phyloP scores from a whole-genome alignment of 1,284 basidiomycete species.

The Porodaedalea pini region DNA sequence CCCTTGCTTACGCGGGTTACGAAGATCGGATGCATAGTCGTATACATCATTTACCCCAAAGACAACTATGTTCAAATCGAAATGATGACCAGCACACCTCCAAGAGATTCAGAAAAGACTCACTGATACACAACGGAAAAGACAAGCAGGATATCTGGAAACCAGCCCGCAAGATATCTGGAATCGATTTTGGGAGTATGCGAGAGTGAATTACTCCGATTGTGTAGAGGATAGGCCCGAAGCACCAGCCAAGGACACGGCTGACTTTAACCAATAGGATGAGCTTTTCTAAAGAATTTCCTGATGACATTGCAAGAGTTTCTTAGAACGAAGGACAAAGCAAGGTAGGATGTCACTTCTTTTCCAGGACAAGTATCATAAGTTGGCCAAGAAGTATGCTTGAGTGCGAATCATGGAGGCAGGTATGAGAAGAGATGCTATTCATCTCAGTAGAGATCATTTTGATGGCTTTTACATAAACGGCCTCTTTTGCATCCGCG shows the following conservation, averaged over 20 bases:
- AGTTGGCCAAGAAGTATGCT: too few relatives aligned
- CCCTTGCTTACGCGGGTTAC: conserved; percentile 25
- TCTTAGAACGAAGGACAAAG: too few relatives aligned
- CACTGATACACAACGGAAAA: conserved; percentile 23
- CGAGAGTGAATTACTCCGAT: conserved; percentile 28
- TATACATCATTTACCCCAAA: conserved; percentile 29
- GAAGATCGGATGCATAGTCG: conserved; percentile 26
- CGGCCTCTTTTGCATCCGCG: too few relatives aligned
- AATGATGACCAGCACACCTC: conserved; percentile 16
- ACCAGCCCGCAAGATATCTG: conserved; percentile 16
- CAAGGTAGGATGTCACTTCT: too few relatives aligned
- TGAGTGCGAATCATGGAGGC: too few relatives aligned
- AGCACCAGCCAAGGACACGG: conserved; percentile 27
- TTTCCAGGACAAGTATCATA: too few relatives aligned
- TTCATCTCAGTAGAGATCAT: too few relatives aligned
- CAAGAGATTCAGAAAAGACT: not conserved
- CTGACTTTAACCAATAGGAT: conserved; percentile 18
- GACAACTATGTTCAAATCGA: conserved; percentile 21
- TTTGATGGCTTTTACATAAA: too few relatives aligned
- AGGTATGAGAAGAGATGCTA: too few relatives aligned
- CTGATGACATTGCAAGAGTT: not conserved
- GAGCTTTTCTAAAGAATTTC: not conserved
- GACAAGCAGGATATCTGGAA: conserved; percentile 23
- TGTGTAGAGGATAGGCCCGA: conserved; percentile 28
- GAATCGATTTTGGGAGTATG: conserved; percentile 18